Evolutionary conservation across 129 eudicot species (phyloP).

Genomic region (Ambrosia artemisiifolia): DNA sequence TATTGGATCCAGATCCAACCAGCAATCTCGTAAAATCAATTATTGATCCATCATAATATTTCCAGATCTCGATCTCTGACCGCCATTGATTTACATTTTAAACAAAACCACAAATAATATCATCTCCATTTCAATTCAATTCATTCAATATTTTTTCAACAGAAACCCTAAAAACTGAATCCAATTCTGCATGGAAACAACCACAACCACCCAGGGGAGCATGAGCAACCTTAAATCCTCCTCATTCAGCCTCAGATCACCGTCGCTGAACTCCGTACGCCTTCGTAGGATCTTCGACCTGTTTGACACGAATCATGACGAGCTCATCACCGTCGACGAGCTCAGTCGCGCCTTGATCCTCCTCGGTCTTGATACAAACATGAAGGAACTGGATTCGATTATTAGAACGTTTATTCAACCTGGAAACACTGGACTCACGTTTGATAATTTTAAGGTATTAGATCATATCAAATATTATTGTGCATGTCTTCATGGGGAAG

Average conservation of each 20-base stretch:
- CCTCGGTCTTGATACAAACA: constrained; percentile 68
- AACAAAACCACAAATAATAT: background rate
- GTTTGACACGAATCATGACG: constrained; percentile 68
- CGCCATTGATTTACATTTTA: constrained; percentile 14
- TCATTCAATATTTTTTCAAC: background rate
- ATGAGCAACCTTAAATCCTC: constrained; percentile 24
- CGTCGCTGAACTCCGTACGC: constrained; percentile 74
- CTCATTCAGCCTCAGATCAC: constrained; percentile 57
- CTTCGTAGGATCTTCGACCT: constrained; percentile 77
- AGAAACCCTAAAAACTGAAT: constrained; percentile 10
- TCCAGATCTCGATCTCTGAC: constrained; percentile 24
- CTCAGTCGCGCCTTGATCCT: constrained; percentile 64
- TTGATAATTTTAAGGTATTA: constrained; percentile 52
- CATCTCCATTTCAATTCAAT: background rate
- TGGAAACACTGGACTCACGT: constrained; percentile 54
- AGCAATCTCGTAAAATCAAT: constrained; percentile 19
- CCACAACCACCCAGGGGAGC: constrained; percentile 13
- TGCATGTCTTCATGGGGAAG: no score
- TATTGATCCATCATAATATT: constrained; percentile 19
- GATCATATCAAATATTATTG: no score
- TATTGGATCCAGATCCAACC: constrained; percentile 26
- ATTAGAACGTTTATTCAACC: constrained; percentile 52
- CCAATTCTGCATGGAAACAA: background rate
- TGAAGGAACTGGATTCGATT: constrained; percentile 45
- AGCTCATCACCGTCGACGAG: constrained; percentile 62